Conservation (phyloP, 2,329 filamentous ascomycete genomes). For the Tolypocladium tropicale region DNA sequence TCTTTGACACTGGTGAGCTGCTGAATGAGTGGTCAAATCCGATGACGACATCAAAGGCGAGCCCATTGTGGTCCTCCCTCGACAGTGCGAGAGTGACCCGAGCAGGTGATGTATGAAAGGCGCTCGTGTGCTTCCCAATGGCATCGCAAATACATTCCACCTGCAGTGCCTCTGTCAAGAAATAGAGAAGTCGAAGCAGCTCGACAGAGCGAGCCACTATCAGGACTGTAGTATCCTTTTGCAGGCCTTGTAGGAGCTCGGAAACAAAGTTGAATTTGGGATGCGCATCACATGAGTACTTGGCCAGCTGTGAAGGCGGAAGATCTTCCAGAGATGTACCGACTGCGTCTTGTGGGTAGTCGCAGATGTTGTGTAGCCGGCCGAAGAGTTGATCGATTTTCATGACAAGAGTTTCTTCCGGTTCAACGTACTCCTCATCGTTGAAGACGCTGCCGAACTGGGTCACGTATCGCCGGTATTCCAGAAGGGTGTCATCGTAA, state of each 20-base stretch:
- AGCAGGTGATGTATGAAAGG: constrained; percentile 22
- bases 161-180: constrained; percentile 31
- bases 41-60: constrained; percentile 39
- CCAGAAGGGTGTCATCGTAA: constrained; percentile 39
- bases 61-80: constrained; percentile 24
- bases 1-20: constrained; percentile 18
- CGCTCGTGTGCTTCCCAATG: constrained; percentile 13
- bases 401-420: constrained; percentile 27
- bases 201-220: constrained; percentile 41
- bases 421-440: constrained; percentile 24
- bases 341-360: constrained; percentile 43
- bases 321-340: constrained; percentile 29
- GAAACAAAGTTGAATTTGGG: constrained; percentile 50
- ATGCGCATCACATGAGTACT: constrained; percentile 45
- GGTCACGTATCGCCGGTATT: constrained; percentile 31
- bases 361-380: constrained; percentile 42
- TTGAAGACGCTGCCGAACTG: constrained; percentile 34
- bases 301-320: constrained; percentile 32
- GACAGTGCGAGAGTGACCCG: constrained; percentile 33
- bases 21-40: constrained; percentile 43
- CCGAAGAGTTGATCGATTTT: constrained; percentile 42
- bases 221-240: constrained; percentile 35
- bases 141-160: constrained; percentile 23
- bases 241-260: constrained; percentile 39
- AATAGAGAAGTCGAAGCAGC: constrained; percentile 40